phyloP scores from a whole-genome alignment of 768 basidiomycete species.

The Panaeolus papilionaceus region DNA sequence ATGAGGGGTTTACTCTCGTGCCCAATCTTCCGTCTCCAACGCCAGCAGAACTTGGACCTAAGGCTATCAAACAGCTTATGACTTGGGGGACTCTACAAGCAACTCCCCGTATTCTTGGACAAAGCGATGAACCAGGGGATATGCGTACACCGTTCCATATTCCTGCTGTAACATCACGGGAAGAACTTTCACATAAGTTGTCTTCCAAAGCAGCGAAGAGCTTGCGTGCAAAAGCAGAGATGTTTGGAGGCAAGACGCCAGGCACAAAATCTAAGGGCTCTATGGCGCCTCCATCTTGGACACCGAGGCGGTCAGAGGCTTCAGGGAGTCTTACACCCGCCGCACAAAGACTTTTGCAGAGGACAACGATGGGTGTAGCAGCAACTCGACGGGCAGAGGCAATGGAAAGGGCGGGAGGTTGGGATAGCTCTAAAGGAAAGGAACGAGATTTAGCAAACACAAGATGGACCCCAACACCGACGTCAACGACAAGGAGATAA shows the following conservation, averaged over 20 bases:
- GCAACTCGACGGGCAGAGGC: constrained; percentile 70
- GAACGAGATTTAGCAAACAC: constrained; percentile 70
- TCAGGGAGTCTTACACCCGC: constrained; percentile 88
- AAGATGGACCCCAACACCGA: constrained; percentile 83
- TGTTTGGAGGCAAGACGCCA: constrained; percentile 48
- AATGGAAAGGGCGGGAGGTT: constrained; percentile 62
- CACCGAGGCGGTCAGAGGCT: constrained; percentile 76
- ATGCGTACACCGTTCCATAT: constrained; percentile 81
- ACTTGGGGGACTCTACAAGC: constrained; percentile 95
- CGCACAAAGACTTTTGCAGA: constrained; percentile 74
- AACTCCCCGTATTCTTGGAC: constrained; percentile 82
- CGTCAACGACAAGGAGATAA: constrained; percentile 41
- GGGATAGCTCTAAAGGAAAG: constrained; percentile 52
- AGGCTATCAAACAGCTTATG: constrained; percentile 91
- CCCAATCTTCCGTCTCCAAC: constrained; percentile 89
- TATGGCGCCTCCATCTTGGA: constrained; percentile 86
- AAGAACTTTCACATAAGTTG: constrained; percentile 80
- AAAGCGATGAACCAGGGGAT: constrained; percentile 43
- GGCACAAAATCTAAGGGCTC: constrained; percentile 46
- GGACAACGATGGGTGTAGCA: constrained; percentile 70
- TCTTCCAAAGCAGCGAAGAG: constrained; percentile 84
- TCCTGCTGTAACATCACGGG: constrained; percentile 77
- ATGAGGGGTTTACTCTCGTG: constrained; percentile 74
- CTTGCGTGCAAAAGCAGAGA: constrained; percentile 76
- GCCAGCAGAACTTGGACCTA: constrained; percentile 78